Percentiles rank a stretch among this genome's conserved stretches.
phyloP scores from a whole-genome alignment of 345 rosid species.

The Sonneratia caseolaris region DNA sequence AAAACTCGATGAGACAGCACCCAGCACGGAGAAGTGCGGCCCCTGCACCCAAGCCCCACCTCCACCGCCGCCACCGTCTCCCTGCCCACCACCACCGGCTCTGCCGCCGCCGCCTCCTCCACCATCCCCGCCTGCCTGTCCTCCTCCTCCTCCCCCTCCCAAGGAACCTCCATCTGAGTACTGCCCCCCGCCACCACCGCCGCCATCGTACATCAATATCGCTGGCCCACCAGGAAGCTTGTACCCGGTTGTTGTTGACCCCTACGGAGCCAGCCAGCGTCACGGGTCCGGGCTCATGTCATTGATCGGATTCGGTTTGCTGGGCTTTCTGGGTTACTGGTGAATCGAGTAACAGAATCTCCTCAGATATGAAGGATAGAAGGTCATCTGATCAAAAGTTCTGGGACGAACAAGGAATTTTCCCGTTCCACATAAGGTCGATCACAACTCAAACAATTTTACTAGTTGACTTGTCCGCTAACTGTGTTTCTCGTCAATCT shows the following conservation, averaged over 20 bases:
- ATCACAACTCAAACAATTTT: not conserved
- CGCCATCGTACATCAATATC: conserved; percentile 30
- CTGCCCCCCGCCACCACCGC: conserved; percentile 24
- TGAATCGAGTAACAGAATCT: not conserved
- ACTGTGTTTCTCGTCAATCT: not conserved
- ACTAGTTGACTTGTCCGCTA: not conserved
- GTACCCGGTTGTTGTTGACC: conserved; percentile 29
- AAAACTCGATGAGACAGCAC: conserved; percentile 22
- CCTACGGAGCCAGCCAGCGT: conserved; percentile 1
- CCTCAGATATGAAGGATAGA: not conserved
- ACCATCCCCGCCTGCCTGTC: no score
- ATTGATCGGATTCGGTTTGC: conserved; percentile 22
- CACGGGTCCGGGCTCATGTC: not conserved
- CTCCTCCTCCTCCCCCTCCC: no score
- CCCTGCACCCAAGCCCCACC: conserved; percentile 30
- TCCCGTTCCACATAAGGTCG: not conserved
- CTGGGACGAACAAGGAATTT: not conserved
- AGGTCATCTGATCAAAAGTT: conserved; percentile 1
- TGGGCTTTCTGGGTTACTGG: conserved; percentile 17
- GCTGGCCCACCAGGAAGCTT: conserved; percentile 39
- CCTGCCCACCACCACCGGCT: conserved; percentile 19
- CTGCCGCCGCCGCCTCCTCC: conserved; percentile 30
- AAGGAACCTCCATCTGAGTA: no score
- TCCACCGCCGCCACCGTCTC: conserved; percentile 18
- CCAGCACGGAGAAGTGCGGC: conserved; percentile 23